phyloP scores from a whole-genome alignment of 164 flowering plant species.

The Houttuynia cordata region DNA sequence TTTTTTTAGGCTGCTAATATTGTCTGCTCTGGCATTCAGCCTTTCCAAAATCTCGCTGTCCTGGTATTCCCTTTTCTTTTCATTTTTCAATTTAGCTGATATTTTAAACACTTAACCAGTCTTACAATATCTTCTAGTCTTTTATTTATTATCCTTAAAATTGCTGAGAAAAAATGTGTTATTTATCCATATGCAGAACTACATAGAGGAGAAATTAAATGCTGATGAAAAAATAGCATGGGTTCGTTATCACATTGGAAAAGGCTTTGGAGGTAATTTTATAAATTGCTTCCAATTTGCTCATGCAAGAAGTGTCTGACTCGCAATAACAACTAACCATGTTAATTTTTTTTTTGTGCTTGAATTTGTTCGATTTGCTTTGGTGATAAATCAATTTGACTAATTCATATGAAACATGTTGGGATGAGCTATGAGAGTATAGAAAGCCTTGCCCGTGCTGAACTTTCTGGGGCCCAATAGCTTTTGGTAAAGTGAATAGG shows the following conservation, averaged over 20 bases:
- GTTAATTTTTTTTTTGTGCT: neutral
- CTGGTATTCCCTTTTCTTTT: conserved; percentile 27
- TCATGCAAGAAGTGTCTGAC: neutral
- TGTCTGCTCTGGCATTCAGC: conserved; percentile 75
- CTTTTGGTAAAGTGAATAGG: no score
- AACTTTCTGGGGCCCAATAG: no score
- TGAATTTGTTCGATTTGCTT: no score
- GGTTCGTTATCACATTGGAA: conserved; percentile 41
- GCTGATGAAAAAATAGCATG: conserved; percentile 44
- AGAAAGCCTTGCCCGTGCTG: no score
- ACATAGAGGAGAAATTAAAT: conserved; percentile 48
- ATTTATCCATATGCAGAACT: conserved; percentile 32
- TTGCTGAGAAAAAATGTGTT: neutral
- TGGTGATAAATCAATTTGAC: no score
- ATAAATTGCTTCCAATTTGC: neutral
- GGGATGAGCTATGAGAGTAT: no score
- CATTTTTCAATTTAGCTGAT: neutral
- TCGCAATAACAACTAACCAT: no score
- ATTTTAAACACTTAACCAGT: no score
- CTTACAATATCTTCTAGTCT: no score
- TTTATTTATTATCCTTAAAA: neutral
- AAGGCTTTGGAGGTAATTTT: conserved; percentile 60
- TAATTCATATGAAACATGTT: no score
- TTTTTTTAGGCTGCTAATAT: conserved; percentile 61
- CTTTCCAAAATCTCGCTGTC: conserved; percentile 49